These are phyloP conservation scores for Hamamelis virginiana DNA, from an alignment of 164 flowering plant species.

Conservation along the genomic window DNA sequence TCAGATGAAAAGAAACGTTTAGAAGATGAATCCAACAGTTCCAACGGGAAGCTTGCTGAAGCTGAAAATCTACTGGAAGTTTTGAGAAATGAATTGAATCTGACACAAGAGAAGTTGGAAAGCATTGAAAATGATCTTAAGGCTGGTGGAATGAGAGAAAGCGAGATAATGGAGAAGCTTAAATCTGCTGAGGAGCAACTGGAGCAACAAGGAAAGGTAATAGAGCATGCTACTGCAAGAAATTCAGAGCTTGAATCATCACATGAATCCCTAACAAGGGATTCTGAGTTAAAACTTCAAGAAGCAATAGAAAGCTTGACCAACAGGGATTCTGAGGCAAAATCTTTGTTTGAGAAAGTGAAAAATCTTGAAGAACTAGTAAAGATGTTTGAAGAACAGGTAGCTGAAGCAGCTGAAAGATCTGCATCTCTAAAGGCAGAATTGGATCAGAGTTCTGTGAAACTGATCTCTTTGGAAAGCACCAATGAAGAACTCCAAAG, in stretches of 20 bases:
- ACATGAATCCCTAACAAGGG: constrained; percentile 46
- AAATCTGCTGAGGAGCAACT: constrained; percentile 61
- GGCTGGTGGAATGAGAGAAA: constrained; percentile 53
- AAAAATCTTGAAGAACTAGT: constrained; percentile 49
- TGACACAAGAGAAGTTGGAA: constrained; percentile 49
- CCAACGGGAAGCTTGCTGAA: constrained; percentile 56
- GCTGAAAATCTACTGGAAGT: constrained; percentile 49
- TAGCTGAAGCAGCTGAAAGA: constrained; percentile 39
- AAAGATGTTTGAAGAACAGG: constrained; percentile 43
- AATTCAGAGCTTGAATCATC: constrained; percentile 52
- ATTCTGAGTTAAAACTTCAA: constrained; percentile 61
- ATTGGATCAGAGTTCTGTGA: constrained; percentile 42
- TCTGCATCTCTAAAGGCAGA: constrained; percentile 50
- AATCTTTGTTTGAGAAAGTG: constrained; percentile 46
- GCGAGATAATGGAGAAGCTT: constrained; percentile 59
- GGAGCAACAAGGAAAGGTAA: constrained; percentile 39
- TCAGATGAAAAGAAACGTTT: constrained; percentile 58
- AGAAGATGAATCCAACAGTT: constrained; percentile 44
- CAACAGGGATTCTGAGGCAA: constrained; percentile 54
- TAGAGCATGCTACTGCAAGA: constrained; percentile 53
- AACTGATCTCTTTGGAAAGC: constrained; percentile 43
- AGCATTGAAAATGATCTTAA: constrained; percentile 54
- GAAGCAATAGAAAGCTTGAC: constrained; percentile 44
- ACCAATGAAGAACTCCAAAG: constrained; percentile 51
- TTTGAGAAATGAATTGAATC: constrained; percentile 50